These are phyloP conservation scores for Suillus bovinus DNA, from an alignment of 768 basidiomycete genomes.

Conservation along the genomic window DNA sequence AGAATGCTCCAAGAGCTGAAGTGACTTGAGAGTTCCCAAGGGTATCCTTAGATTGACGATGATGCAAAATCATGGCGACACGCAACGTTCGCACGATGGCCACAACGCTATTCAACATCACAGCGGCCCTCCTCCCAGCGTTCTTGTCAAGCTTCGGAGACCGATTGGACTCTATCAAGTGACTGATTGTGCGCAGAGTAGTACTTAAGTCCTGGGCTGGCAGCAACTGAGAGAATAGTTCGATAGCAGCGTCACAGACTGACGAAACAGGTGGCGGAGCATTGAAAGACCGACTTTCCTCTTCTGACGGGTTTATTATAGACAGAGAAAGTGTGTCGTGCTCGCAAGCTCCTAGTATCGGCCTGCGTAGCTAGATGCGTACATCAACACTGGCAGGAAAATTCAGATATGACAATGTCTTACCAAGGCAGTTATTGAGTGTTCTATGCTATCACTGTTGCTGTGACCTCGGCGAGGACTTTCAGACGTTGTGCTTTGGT, in stretches of 20 bases:
- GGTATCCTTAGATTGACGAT: conserved; percentile 62
- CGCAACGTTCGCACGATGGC: conserved; percentile 74
- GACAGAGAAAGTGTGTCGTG: conserved; percentile 81
- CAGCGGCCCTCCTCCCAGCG: conserved; percentile 81
- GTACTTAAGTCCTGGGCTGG: conserved; percentile 72
- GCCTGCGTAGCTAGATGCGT: conserved; percentile 47
- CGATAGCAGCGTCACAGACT: conserved; percentile 87
- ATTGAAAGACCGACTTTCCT: conserved; percentile 51
- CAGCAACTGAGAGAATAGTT: conserved; percentile 78
- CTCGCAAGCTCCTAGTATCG: conserved; percentile 82
- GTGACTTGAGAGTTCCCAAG: conserved; percentile 69
- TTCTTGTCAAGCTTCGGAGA: conserved; percentile 88
- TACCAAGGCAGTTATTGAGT: conserved; percentile 77
- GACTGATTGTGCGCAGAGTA: conserved; percentile 52
- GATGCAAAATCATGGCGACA: conserved; percentile 48
- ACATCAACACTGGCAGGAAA: not conserved
- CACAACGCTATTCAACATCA: conserved; percentile 75
- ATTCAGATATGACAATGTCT: conserved; percentile 19
- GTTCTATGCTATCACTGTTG: conserved; percentile 80
- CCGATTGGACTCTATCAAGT: conserved; percentile 62
- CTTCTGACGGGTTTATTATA: conserved; percentile 44
- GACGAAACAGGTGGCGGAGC: conserved; percentile 78
- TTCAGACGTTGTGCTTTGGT: conserved; percentile 15
- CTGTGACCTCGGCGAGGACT: conserved; percentile 39
- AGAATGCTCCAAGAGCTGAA: conserved; percentile 59